phyloP scores from a whole-genome alignment of 176 grass and related monocot species.

The Tillandsia leiboldiana region DNA sequence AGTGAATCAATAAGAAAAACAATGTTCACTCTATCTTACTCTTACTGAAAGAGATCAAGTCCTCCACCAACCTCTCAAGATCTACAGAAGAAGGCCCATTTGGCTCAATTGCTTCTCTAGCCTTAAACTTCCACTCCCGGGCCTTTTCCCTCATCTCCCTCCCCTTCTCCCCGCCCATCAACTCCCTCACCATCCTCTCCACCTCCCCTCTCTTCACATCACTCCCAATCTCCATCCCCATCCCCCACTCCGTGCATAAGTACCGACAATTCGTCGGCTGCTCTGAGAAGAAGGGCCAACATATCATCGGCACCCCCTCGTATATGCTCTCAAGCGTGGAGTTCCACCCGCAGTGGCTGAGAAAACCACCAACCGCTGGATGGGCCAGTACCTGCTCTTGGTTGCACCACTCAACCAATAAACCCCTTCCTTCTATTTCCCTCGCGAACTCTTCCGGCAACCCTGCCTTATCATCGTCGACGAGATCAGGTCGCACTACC shows the following conservation, averaged over 20 bases:
- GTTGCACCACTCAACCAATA: not conserved
- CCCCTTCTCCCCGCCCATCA: constrained; percentile 14
- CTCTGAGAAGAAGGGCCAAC: constrained; percentile 19
- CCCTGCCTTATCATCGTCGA: not conserved
- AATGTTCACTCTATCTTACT: no score
- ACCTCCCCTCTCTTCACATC: constrained; percentile 20
- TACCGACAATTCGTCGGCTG: constrained; percentile 8
- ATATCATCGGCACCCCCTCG: constrained; percentile 3
- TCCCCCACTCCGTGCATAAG: not conserved
- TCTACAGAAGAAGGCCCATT: not conserved
- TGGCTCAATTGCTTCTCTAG: not conserved
- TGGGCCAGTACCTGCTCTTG: constrained; percentile 9
- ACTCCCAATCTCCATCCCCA: constrained; percentile 16
- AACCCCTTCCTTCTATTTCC: not conserved
- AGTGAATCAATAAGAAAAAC: no score
- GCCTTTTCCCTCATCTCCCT: constrained; percentile 14
- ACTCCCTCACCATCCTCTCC: constrained; percentile 8
- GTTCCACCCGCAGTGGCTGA: constrained; percentile 17
- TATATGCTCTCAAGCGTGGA: constrained; percentile 12
- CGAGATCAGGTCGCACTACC: not conserved
- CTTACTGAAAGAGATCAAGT: no score
- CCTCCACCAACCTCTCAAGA: not conserved
- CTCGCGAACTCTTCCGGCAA: not conserved
- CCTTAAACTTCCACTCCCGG: constrained; percentile 5
- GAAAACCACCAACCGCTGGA: not conserved